Evolutionary conservation across 352 stramenopile species (phyloP).

Genomic region (Phytophthora syringae): DNA sequence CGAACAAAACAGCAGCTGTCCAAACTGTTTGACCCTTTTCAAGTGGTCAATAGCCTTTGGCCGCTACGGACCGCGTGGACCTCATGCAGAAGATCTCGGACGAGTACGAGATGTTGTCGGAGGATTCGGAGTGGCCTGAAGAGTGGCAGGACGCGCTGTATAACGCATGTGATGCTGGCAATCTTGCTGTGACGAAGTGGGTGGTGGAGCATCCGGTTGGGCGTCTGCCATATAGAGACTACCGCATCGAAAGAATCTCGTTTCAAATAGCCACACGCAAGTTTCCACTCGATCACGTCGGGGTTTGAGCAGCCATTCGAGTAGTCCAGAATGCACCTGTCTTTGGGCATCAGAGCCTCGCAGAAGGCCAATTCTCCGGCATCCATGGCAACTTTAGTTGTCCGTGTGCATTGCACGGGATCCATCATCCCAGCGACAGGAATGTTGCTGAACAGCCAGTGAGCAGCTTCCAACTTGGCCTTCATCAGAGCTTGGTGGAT

Average conservation of each 20-base stretch:
- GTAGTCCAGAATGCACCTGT: conserved; percentile 1
- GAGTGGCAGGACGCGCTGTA: too few species aligned
- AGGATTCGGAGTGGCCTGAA: too few species aligned
- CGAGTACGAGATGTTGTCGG: too few species aligned
- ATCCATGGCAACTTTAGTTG: background rate
- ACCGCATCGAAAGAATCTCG: background rate
- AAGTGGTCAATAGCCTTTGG: too few species aligned
- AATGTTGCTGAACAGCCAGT: background rate
- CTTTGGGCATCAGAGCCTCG: background rate
- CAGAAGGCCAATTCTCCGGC: conserved; percentile 1
- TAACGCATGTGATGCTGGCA: too few species aligned
- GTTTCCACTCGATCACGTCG: background rate
- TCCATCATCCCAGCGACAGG: background rate
- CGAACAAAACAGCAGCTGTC: conserved; percentile 1
- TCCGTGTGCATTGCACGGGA: background rate
- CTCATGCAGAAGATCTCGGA: too few species aligned
- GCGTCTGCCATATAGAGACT: background rate
- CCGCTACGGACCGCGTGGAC: too few species aligned
- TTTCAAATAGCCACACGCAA: conserved; percentile 5
- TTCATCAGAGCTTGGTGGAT: background rate
- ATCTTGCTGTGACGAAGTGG: too few species aligned
- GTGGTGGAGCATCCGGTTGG: too few species aligned
- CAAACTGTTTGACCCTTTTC: too few species aligned
- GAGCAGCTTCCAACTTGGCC: background rate
- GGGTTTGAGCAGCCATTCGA: background rate